Evolutionary conservation across 2,329 filamentous ascomycete species (phyloP), one percentile per base, ranked within the genome.

Genomic region (Penicillium sp.): DNA sequence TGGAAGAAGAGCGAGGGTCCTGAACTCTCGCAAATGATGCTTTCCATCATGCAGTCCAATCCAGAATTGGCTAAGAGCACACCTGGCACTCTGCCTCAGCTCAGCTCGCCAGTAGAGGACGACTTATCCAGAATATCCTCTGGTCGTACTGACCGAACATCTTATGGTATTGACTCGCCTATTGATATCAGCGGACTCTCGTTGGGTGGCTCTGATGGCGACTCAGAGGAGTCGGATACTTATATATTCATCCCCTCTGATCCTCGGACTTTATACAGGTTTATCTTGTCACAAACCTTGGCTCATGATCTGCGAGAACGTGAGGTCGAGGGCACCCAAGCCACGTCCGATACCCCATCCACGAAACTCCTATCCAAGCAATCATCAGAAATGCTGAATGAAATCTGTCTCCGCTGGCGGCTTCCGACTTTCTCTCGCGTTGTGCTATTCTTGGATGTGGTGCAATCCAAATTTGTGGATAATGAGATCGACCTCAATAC

Each of bases 161-260:
- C 81, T 21, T 84, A 85, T 70, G 75, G 82, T 41, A 78, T 85
- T 62, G 91, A 95, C 67, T 85, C 89, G 60, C 82, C 88, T 6
- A 79, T 90, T 51, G 81, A 76, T 57, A 57, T 77, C 16, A 82
- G 84, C 58, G 82, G 84, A 14, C 79, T 95, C 60, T 87, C 86
- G 27, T 74, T 91, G 29, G 82, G 74, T 46, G 79, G 83, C 51
- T 70, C 76, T 31, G 73, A 74, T 53, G 73, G 65, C 26, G 70
- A 73, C 16, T 64, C 71, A 14, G 77, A 80, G 46, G 70, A 77
- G 44, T 75, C 78, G 48, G 77, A 86, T 48, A 83, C 87, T 49
- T 98, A 93, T 72, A 95, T 90, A 1, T 99, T 93, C 71, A 96
- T 96, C 57, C 95, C 95, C 31, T 81, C 89, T 33, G 91, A 97